phyloP scores from a whole-genome alignment of 163 green algal species.

The Trebouxiophyceae sp. region DNA sequence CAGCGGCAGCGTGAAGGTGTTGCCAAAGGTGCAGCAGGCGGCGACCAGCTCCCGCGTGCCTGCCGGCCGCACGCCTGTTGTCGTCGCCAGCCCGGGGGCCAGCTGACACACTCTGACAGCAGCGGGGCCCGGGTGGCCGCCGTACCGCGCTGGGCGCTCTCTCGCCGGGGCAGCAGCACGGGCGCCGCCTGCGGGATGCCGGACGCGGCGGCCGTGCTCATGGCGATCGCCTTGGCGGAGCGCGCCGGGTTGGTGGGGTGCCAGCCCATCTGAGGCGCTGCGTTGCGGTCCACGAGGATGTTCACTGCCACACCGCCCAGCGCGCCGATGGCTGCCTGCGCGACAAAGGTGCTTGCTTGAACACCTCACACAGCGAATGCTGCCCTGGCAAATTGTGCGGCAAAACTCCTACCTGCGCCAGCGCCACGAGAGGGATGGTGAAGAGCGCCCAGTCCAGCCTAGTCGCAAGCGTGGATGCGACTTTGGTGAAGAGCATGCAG shows the following conservation, averaged over 20 bases:
- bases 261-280: background rate
- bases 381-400: too few species aligned
- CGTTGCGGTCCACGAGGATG: background rate
- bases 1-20: conserved; percentile 44
- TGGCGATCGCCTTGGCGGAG: conserved; percentile 25
- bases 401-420: conserved; percentile 32
- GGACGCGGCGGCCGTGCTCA: conserved; percentile 23
- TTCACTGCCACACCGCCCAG: conserved; percentile 2
- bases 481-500: conserved; percentile 57
- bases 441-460: conserved; percentile 18
- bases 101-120: too few species aligned
- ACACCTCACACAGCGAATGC: too few species aligned
- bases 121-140: too few species aligned
- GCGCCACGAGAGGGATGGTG: conserved; percentile 24
- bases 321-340: conserved; percentile 4
- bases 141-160: too few species aligned
- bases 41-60: conserved; percentile 27
- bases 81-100: conserved; percentile 17
- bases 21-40: conserved; percentile 37
- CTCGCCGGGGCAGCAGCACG: conserved; percentile 18
- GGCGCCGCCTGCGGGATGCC: conserved; percentile 18
- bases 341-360: too few species aligned
- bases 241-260: conserved; percentile 14
- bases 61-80: background rate
- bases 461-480: conserved; percentile 29